Conservation (phyloP, 2,329 filamentous ascomycete genomes). For the Calycina marina region DNA sequence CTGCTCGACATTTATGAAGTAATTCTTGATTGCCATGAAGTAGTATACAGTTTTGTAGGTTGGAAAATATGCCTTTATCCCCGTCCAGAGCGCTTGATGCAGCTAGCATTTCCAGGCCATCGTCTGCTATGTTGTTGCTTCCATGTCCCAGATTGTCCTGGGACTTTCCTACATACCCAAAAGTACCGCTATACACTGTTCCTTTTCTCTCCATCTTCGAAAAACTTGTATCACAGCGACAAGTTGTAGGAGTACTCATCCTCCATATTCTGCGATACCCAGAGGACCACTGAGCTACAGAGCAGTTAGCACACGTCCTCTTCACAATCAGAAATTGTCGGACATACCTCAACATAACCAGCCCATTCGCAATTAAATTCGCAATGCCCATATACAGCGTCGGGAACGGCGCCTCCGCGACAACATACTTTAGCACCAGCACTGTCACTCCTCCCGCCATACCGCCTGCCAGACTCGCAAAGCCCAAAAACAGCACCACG, state of each 20-base stretch:
- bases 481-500: constrained; percentile 52
- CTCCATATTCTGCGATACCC: constrained; percentile 60
- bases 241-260: constrained; percentile 58
- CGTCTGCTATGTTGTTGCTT: too few relatives aligned
- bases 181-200: too few relatives aligned
- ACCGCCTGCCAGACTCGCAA: constrained; percentile 48
- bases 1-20: too few relatives aligned
- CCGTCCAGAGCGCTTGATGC: too few relatives aligned
- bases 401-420: constrained; percentile 41
- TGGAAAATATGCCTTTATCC: too few relatives aligned
- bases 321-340: neutral
- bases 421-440: constrained; percentile 50
- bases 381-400: constrained; percentile 50
- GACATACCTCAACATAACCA: constrained; percentile 44
- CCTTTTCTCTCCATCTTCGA: too few relatives aligned
- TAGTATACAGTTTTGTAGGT: too few relatives aligned
- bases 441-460: constrained; percentile 57
- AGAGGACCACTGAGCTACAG: constrained; percentile 46
- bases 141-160: too few relatives aligned
- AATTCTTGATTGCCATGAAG: too few relatives aligned
- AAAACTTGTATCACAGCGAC: constrained; percentile 31
- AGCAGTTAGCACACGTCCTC: constrained; percentile 7
- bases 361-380: constrained; percentile 49
- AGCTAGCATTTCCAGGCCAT: too few relatives aligned
- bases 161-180: too few relatives aligned